Conservation (phyloP, 1,284 basidiomycete species). For the Coniferiporia weirii region DNA sequence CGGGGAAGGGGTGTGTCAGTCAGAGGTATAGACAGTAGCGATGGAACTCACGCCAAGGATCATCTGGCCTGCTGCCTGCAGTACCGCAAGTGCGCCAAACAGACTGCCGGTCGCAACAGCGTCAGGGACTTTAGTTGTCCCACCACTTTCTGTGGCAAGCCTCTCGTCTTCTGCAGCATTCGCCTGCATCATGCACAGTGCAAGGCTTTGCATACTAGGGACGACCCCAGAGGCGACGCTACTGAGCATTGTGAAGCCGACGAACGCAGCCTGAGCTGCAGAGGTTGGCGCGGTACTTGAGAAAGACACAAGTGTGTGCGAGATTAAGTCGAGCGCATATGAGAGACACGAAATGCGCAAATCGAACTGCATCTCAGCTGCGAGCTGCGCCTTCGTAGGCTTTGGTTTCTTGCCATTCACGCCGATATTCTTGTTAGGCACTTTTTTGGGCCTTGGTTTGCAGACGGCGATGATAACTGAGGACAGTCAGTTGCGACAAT, state of each 20-base stretch:
- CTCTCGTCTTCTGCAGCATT: constrained; percentile 34
- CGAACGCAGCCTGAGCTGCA: constrained; percentile 46
- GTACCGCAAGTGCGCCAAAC: constrained; percentile 62
- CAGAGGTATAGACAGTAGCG: not conserved
- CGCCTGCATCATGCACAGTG: constrained; percentile 59
- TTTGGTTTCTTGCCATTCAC: constrained; percentile 28
- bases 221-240: constrained; percentile 56
- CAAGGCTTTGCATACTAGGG: constrained; percentile 66
- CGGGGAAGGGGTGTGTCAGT: not conserved
- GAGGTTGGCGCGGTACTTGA: constrained; percentile 34
- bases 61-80: constrained; percentile 61
- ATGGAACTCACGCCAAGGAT: constrained; percentile 55
- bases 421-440: constrained; percentile 15
- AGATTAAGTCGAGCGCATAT: constrained; percentile 59
- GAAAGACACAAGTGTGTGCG: constrained; percentile 52
- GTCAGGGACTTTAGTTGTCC: constrained; percentile 16
- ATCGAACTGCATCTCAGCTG: constrained; percentile 66
- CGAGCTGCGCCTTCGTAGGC: constrained; percentile 44
- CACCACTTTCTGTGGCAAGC: not conserved
- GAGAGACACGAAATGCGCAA: constrained; percentile 54
- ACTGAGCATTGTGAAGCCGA: constrained; percentile 50
- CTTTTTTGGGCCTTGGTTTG: constrained; percentile 36
- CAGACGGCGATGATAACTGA: constrained; percentile 41
- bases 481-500: not conserved
- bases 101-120: constrained; percentile 46